Conservation (phyloP, 2,329 filamentous ascomycete species). For the Peltaster fructicola region DNA sequence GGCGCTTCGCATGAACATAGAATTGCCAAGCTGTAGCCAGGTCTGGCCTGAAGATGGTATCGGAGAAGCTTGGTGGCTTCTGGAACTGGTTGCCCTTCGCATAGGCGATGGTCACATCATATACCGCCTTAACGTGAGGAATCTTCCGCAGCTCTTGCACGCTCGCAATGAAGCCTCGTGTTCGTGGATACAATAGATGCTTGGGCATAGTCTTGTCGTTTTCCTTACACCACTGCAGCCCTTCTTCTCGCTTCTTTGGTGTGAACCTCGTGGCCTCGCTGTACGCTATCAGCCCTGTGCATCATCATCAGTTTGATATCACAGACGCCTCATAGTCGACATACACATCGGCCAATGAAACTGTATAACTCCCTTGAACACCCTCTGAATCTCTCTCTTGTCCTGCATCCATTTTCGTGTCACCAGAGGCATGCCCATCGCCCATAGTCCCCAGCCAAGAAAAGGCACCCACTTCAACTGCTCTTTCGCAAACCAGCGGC, state of each 20-base stretch:
- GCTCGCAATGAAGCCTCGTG: slow-evolving; percentile 42
- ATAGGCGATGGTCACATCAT: slow-evolving; percentile 24
- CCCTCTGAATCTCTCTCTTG: slow-evolving; percentile 36
- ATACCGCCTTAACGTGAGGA: slow-evolving; percentile 20
- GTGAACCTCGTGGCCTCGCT: slow-evolving; percentile 46
- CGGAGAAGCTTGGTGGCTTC: slow-evolving; percentile 15
- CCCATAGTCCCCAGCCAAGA: slow-evolving; percentile 46
- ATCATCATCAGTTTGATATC: not conserved
- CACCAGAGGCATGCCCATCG: slow-evolving; percentile 47
- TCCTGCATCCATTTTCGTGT: slow-evolving; percentile 42
- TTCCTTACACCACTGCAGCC: slow-evolving; percentile 34
- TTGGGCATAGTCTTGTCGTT: slow-evolving; percentile 34
- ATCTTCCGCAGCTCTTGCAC: slow-evolving; percentile 33
- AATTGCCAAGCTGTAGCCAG: slow-evolving; percentile 15
- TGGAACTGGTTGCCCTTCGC: slow-evolving; percentile 15
- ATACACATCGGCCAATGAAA: slow-evolving; percentile 41
- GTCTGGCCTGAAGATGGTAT: slow-evolving; percentile 13
- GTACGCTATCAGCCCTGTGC: slow-evolving; percentile 44
- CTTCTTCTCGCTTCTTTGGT: slow-evolving; percentile 32
- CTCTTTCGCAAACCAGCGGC: slow-evolving; percentile 45
- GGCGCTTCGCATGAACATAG: slow-evolving; percentile 18
- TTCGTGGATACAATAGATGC: slow-evolving; percentile 43
- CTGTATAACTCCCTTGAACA: slow-evolving; percentile 37
- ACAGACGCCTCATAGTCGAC: slow-evolving; percentile 15
- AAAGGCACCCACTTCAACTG: slow-evolving; percentile 42